Evolutionary conservation across 78 protist genomes (phyloP).

Genomic region (Anaeramoeba ignava): DNA sequence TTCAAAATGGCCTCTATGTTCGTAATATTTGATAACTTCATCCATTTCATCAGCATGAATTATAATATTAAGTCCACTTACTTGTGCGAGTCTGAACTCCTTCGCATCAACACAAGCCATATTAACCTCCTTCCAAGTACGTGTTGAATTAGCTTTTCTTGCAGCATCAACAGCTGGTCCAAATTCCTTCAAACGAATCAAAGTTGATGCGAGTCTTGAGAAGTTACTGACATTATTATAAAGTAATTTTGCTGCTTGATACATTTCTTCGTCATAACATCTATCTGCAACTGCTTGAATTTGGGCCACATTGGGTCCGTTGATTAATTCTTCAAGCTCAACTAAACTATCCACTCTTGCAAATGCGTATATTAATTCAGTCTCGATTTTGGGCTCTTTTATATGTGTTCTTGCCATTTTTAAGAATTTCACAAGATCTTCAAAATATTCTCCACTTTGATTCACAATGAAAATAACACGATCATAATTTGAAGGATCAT

Average conservation of each 20-base stretch:
- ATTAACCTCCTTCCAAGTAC: conserved; percentile 92
- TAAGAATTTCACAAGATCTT: conserved; percentile 67
- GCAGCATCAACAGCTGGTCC: conserved; percentile 97
- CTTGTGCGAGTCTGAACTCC: conserved; percentile 94
- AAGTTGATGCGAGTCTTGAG: conserved; percentile 77
- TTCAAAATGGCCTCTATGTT: conserved; percentile 35
- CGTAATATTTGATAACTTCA: conserved; percentile 61
- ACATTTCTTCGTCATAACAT: conserved; percentile 79
- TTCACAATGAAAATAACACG: conserved; percentile 52
- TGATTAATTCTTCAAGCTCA: conserved; percentile 94
- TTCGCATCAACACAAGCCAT: conserved; percentile 85
- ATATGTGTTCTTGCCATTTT: conserved; percentile 66
- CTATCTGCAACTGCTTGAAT: conserved; percentile 66
- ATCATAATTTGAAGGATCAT: conserved; percentile 44
- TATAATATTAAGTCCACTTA: conserved; percentile 85
- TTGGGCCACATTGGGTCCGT: conserved; percentile 57
- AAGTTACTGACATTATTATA: conserved; percentile 77
- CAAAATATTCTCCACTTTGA: conserved; percentile 34
- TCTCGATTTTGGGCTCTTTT: conserved; percentile 84
- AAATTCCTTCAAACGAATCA: conserved; percentile 61
- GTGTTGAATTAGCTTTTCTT: conserved; percentile 82
- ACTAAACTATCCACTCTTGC: conserved; percentile 79
- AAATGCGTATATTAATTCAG: conserved; percentile 79
- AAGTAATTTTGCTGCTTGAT: conserved; percentile 87
- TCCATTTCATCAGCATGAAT: conserved; percentile 88